phyloP scores from a whole-genome alignment of 148 eudicot genomes.

The Nepenthes gracilis region DNA sequence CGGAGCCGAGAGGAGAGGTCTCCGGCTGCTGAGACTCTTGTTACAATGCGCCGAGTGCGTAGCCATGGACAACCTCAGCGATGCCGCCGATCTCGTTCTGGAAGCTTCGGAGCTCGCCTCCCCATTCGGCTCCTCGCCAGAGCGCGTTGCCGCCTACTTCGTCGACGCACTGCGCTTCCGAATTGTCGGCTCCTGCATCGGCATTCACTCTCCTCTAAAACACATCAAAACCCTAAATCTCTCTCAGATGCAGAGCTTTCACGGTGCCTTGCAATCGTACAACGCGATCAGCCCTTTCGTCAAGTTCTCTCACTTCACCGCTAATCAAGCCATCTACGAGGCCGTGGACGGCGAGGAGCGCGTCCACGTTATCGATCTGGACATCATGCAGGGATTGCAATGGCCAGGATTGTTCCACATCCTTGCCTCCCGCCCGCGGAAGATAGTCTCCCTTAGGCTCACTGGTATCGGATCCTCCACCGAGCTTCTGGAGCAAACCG shows the following conservation, averaged over 20 bases:
- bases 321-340: constrained; percentile 70
- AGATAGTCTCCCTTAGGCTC: constrained; percentile 30
- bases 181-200: constrained; percentile 33
- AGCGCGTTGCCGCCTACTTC: constrained; percentile 73
- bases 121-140: constrained; percentile 61
- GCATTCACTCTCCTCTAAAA: constrained; percentile 14
- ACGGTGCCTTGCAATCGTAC: constrained; percentile 48
- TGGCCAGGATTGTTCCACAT: constrained; percentile 92
- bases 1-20: constrained; percentile 8
- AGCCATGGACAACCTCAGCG: constrained; percentile 34
- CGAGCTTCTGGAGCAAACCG: constrained; percentile 41
- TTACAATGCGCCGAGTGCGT: constrained; percentile 67
- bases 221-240: constrained; percentile 12
- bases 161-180: constrained; percentile 46
- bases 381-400: constrained; percentile 86
- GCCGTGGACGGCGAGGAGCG: constrained; percentile 44
- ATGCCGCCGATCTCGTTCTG: constrained; percentile 40
- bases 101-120: constrained; percentile 48
- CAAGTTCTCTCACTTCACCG: constrained; percentile 81
- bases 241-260: constrained; percentile 25
- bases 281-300: constrained; percentile 53
- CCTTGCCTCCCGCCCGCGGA: constrained; percentile 43
- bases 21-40: constrained; percentile 45
- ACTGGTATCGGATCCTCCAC: constrained; percentile 58
- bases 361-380: constrained; percentile 67